Evolutionary conservation across 352 stramenopile genomes (phyloP), one percentile per base, ranked within the genome.

Genomic region (Paralagenidium karlingii): DNA sequence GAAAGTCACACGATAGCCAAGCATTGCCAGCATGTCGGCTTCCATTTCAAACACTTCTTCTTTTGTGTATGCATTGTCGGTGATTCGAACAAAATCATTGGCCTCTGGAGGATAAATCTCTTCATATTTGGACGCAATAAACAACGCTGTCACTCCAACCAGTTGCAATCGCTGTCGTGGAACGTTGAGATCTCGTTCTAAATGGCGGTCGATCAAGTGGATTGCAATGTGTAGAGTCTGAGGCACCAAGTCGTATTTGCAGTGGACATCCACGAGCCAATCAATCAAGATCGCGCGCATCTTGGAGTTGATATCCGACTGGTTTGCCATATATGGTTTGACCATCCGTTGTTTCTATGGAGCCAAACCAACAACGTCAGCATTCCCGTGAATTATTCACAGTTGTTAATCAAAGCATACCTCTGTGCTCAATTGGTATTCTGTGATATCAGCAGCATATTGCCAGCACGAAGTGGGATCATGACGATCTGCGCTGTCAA

Each of bases 271-370:
- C 6, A 99, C 88, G 24, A 99, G 80, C 97, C 97, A 99, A 68
- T 99, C 96, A 28, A 99, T 84, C 26, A 99, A 79, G 42, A 99
- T 99, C 15, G 94, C 84, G 32, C 96, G 80, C 96, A 99, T 99
- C 52, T 97, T 96, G 38, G 96, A 82, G 63, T 98, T 99, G 58
- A 99, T 96, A 51, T 98, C 93, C 12, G 78, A 68, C 65, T 99
- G 96, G 15, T 65, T 67, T 1, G 68, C 34, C 77, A 91, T 91
- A 53, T 83, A 90, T 13, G 68, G 56, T 41, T 58, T 82, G 5
- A 60, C 50, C 54, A 76, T 79, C 48, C 61, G 64, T 21, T 51
- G 47, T 41, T 82, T 84, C 66, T 78, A 46, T 28, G 9, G 24
- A n/a, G 2, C 16, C 8, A 48, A 8, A 3, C 12, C 16, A 20